Evolutionary conservation across 352 stramenopile genomes (phyloP), one percentile per base, ranked within the genome.

Genomic region (Phytopythium chamaehyphon): DNA sequence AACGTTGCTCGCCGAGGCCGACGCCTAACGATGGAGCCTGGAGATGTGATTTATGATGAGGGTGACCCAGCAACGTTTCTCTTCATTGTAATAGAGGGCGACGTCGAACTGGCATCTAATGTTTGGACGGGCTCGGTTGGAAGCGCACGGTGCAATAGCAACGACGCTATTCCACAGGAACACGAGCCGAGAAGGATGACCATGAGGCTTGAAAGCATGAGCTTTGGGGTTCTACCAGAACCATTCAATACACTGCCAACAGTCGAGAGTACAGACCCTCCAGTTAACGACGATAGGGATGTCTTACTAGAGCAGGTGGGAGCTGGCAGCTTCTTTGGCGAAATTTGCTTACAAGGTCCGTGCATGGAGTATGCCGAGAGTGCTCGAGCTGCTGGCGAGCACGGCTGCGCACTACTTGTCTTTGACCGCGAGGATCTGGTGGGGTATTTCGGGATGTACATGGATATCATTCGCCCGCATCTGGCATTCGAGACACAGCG

Each of bases 391-490:
- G 37, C 35, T 14, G 35, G 47, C 1, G 24, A 59, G 2, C 62
- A 47, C 3, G 12, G 56, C 0, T 86, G 70, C 22, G 55, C 68
- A 11, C 48, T 90, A 15, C 55, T 90, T 18, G 74, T 67, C n/a
- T 47, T 90, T 38, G 70, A 65, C 14, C 64, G 61, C 36, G 68
- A 83, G 11, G 74, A 88, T 51, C 37, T 90, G 7, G 76, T 63
- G 40, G 71, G 73, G 1, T 90, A 87, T 47, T 64, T 88, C 8
- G 62, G 64, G 12, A 67, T 74, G 50, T 87, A 90, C 50, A 78
- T 90, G 64, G 75, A 88, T 49, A 73, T 87, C 24, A 69, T 90
- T 43, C 64, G 55, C 3, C 66, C 76, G 19, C 76, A 90, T 28
- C 43, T 90, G n/a, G 55, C 48, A 9, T 75, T 84, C 42, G 74